Percentiles rank a stretch among this genome's conserved stretches.
Conservation (phyloP, 2,329 filamentous ascomycete genomes). For the Onygenales sp. region DNA sequence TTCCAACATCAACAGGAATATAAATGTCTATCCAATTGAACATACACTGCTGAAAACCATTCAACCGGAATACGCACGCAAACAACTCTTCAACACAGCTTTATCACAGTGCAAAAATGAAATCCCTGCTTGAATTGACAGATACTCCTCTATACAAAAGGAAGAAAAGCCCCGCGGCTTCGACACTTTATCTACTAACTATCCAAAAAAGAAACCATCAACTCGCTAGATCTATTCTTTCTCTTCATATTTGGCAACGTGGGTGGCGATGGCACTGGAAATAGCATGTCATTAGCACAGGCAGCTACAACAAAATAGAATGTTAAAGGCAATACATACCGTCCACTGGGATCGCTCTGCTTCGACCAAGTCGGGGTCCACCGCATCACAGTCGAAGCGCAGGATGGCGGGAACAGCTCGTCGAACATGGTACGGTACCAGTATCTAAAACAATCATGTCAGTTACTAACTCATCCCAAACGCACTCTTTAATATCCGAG, state of each 20-base stretch:
- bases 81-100: no score
- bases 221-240: slow-evolving; percentile 13
- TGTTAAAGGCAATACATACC: slow-evolving; percentile 43
- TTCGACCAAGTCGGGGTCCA: slow-evolving; percentile 98
- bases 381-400: slow-evolving; percentile 85
- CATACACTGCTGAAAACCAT: background rate
- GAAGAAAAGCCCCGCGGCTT: background rate
- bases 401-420: slow-evolving; percentile 90
- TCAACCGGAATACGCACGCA: background rate
- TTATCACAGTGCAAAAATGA: no score
- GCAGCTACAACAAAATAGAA: background rate
- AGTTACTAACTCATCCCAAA: no score
- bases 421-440: slow-evolving; percentile 99
- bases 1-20: slow-evolving; percentile 9
- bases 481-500: no score
- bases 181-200: background rate
- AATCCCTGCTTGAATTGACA: background rate
- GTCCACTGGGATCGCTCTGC: slow-evolving; percentile 88
- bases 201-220: background rate
- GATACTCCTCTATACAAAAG: background rate
- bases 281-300: slow-evolving; percentile 10
- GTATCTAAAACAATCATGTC: slow-evolving; percentile 61
- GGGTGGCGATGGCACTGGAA: slow-evolving; percentile 62
- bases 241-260: slow-evolving; percentile 62
- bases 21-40: slow-evolving; percentile 18